Evolutionary conservation across 1,284 basidiomycete species (phyloP), one percentile per base, ranked within the genome.

Genomic region (Trichosporon coremiiforme): DNA sequence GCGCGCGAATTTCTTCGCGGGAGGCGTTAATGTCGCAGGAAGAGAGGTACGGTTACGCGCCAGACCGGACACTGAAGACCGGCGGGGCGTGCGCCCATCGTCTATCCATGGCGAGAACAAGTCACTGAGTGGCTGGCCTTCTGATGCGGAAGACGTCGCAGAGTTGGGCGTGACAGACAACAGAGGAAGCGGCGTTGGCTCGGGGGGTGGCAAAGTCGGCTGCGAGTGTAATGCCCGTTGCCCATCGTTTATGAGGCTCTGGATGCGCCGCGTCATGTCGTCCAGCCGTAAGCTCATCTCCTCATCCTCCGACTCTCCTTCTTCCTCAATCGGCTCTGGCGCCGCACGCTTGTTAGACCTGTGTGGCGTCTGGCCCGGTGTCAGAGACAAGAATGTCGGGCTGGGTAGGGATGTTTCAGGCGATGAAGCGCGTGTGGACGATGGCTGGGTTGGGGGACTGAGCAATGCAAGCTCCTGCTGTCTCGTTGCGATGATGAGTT

Each of bases 251-350:
- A 73, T 70, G 9, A 73, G 70, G 10, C 22, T 62, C 29, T 69
- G 66, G 2, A 73, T 50, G 17, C 72, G 66, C 35, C 64, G 68
- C 2, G 72, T 29, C 72, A 73, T 71, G 12, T 63, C 66, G 36
- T 69, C 70, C 15, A 73, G 53, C 7, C 72, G 68, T 57, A n/a
- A 13, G 25, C 15, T 65, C 64, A 64, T 65, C 13, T 31, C 57
- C 62, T 70, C 69, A 2, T 45, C 66, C 36, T 70, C 69, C 31
- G 38, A 17, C 15, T 65, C 29, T 4, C 8, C 41, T 10, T 68
- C 60, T 31, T 67, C 66, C 20, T 53, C 66, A 15, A 33, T 60
- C 13, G 47, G 45, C 13, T 25, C 66, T 15, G 57, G 57, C 13
- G 57, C 57, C 17, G 57, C 57, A 20, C 55, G 55, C 29, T 60